Evolutionary conservation across 345 rosid species (phyloP).

Genomic region (Abelmoschus esculentus): DNA sequence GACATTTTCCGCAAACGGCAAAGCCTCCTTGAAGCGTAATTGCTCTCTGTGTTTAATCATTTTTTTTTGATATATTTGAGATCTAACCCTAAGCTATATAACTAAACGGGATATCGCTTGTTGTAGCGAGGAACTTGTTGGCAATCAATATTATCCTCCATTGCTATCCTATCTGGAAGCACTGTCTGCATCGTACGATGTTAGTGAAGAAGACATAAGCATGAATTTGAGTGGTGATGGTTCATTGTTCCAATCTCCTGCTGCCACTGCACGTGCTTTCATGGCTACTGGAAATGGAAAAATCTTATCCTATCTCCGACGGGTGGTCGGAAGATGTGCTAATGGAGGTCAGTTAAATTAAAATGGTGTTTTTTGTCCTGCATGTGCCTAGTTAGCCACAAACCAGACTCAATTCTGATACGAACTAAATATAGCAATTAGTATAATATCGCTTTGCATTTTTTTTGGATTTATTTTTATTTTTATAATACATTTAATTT

Average conservation of each 20-base stretch:
- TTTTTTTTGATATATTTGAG: neutral
- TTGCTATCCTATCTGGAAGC: slow-evolving; percentile 46
- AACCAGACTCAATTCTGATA: too few relatives aligned
- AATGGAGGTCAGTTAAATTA: slow-evolving; percentile 33
- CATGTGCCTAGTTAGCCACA: neutral
- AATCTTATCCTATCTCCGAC: slow-evolving; percentile 37
- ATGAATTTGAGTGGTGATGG: slow-evolving; percentile 31
- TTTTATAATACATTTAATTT: too few relatives aligned
- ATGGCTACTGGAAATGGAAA: slow-evolving; percentile 40
- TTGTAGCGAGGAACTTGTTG: slow-evolving; percentile 22
- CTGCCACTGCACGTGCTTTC: slow-evolving; percentile 59
- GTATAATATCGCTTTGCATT: too few relatives aligned
- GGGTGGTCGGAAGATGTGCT: slow-evolving; percentile 27
- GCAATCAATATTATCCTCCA: slow-evolving; percentile 15
- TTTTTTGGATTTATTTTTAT: too few relatives aligned
- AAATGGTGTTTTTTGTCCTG: neutral
- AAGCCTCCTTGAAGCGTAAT: slow-evolving; percentile 33
- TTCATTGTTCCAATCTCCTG: slow-evolving; percentile 54
- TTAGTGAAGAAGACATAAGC: slow-evolving; percentile 20
- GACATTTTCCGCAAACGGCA: slow-evolving; percentile 26
- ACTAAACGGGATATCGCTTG: neutral
- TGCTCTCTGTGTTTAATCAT: neutral
- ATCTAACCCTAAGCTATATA: neutral
- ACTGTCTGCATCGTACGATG: slow-evolving; percentile 14
- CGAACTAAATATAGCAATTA: too few relatives aligned